Percentiles rank a stretch among this genome's conserved stretches.
These are phyloP conservation scores for Zygosaccharomyces pseudorouxii DNA, from an alignment of 805 yeast genomes.

Conservation along the genomic window DNA sequence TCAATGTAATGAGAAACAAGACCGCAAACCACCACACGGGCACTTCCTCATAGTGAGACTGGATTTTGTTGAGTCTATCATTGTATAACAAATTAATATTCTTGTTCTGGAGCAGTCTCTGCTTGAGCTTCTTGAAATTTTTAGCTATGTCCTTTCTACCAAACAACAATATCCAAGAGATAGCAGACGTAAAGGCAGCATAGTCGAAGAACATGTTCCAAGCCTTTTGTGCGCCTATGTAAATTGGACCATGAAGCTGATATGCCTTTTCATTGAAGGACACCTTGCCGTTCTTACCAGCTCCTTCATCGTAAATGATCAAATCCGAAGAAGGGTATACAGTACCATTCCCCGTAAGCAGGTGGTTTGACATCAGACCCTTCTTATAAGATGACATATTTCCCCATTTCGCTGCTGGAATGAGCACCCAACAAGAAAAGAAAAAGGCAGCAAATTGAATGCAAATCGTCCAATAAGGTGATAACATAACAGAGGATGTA, in stretches of 20 bases:
- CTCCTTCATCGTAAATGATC: conserved; percentile 33
- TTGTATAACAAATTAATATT: conserved; percentile 35
- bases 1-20: conserved; percentile 38
- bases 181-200: conserved; percentile 48
- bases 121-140: conserved; percentile 14
- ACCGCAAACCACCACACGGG: conserved; percentile 42
- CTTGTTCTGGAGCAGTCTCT: conserved; percentile 38
- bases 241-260: conserved; percentile 42
- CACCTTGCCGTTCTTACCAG: conserved; percentile 16
- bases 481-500: conserved; percentile 45
- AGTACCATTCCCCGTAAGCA: conserved; percentile 38
- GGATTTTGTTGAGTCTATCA: conserved; percentile 44
- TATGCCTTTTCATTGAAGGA: conserved; percentile 44
- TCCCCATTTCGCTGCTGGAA: conserved; percentile 48
- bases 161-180: conserved; percentile 40
- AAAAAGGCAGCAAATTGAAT: conserved; percentile 46
- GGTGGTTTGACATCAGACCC: conserved; percentile 47
- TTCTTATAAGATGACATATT: conserved; percentile 20
- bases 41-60: conserved; percentile 39
- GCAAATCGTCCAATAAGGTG: conserved; percentile 50
- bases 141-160: conserved; percentile 23
- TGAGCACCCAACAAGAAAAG: conserved; percentile 44
- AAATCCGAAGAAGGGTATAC: conserved; percentile 42
- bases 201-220: conserved; percentile 51
- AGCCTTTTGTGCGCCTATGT: conserved; percentile 45